Conservation (phyloP, 2,329 filamentous ascomycete species). For the Fusarium anguioides region DNA sequence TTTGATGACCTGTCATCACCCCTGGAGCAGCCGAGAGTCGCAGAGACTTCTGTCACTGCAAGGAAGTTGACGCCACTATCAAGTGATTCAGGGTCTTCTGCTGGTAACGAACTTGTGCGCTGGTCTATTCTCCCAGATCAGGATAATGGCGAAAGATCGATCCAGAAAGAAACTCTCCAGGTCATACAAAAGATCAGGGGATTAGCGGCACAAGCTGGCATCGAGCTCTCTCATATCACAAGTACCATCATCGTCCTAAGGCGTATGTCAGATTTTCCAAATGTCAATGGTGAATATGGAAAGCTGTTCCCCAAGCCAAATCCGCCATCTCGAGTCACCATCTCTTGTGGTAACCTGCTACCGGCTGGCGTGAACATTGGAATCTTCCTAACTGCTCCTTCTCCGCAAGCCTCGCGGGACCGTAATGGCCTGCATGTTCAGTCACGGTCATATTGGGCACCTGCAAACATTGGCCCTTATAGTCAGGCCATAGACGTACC, state of each 20-base stretch:
- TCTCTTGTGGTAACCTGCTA: conserved; percentile 78
- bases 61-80: conserved; percentile 2
- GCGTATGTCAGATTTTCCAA: conserved; percentile 81
- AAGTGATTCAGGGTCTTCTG: conserved; percentile 14
- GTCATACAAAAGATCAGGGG: conserved; percentile 59
- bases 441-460: conserved; percentile 95
- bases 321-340: conserved; percentile 85
- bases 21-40: conserved; percentile 8
- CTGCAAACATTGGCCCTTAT: conserved; percentile 96
- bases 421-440: conserved; percentile 86
- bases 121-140: conserved; percentile 55
- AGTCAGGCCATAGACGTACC: conserved; percentile 81
- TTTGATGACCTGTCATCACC: conserved; percentile 48
- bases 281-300: conserved; percentile 80
- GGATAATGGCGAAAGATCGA: conserved; percentile 42
- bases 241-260: conserved; percentile 76
- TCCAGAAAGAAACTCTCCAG: conserved; percentile 61
- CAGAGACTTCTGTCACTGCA: conserved; percentile 7
- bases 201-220: conserved; percentile 50
- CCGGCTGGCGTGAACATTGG: conserved; percentile 69
- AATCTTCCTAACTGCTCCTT: conserved; percentile 63
- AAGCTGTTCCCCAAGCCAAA: conserved; percentile 80
- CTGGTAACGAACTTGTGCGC: conserved; percentile 44
- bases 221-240: conserved; percentile 57
- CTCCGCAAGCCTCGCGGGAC: conserved; percentile 38